Percentiles rank a stretch among this genome's conserved stretches.
These are phyloP conservation scores for Russula foetens DNA, from an alignment of 768 basidiomycete genomes.

Conservation along the genomic window DNA sequence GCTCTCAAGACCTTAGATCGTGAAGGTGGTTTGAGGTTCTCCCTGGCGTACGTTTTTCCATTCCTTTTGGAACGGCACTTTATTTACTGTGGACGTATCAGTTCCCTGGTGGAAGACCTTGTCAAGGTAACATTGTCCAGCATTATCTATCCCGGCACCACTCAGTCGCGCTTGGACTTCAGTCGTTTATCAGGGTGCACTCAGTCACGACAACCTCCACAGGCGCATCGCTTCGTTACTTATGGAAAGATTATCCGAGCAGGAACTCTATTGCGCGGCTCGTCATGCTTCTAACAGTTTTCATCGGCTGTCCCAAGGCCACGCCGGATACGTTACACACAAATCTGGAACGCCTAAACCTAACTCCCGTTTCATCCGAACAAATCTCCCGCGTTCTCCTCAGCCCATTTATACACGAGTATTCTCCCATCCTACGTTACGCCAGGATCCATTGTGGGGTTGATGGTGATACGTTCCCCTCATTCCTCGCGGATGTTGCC, in stretches of 20 bases:
- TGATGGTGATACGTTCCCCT: conserved; percentile 31
- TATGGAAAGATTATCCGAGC: conserved; percentile 62
- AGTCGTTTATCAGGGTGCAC: conserved; percentile 67
- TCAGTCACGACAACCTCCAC: conserved; percentile 47
- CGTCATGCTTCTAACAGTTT: conserved; percentile 66
- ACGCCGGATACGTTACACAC: conserved; percentile 25
- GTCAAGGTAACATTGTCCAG: conserved; percentile 43
- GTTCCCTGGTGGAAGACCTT: conserved; percentile 52
- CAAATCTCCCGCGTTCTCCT: conserved; percentile 57
- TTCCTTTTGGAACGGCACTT: background rate
- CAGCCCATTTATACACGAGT: conserved; percentile 63
- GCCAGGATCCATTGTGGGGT: conserved; percentile 34
- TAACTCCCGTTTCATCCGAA: conserved; percentile 46
- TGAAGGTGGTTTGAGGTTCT: conserved; percentile 57
- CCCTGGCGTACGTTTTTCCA: conserved; percentile 44
- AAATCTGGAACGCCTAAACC: conserved; percentile 46
- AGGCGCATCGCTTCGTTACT: conserved; percentile 46
- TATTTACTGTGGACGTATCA: conserved; percentile 18
- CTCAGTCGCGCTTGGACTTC: background rate
- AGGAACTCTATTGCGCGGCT: conserved; percentile 52
- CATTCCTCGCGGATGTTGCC: conserved; percentile 52
- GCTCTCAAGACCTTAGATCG: conserved; percentile 64
- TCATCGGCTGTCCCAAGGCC: conserved; percentile 30
- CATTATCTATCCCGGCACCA: background rate
- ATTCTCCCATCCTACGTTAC: conserved; percentile 39